Percentiles rank a stretch among this genome's conserved stretches.
phyloP scores from a whole-genome alignment of 2,329 filamentous ascomycete species.

The Aspergillus sp. region DNA sequence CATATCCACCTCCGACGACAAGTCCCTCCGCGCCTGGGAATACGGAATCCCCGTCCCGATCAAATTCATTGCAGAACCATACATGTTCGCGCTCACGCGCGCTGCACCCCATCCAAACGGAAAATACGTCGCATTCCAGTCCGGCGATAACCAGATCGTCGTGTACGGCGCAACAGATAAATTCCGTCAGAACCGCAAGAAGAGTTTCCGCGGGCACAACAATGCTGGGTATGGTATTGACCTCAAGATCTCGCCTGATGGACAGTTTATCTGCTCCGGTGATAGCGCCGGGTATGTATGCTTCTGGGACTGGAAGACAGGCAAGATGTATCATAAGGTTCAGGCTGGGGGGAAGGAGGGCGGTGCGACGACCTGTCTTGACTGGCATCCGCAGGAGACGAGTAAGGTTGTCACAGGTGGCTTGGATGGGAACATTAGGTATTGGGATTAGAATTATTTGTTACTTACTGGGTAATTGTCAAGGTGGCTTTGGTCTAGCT shows the following conservation, averaged over 20 bases:
- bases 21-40: slow-evolving; percentile 94
- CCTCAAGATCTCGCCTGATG: slow-evolving; percentile 83
- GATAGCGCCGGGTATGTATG: slow-evolving; percentile 87
- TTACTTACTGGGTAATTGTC: not conserved
- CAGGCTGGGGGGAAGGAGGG: slow-evolving; percentile 68
- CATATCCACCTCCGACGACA: slow-evolving; percentile 97
- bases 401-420: slow-evolving; percentile 92
- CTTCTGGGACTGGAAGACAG: slow-evolving; percentile 99
- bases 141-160: slow-evolving; percentile 91
- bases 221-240: slow-evolving; percentile 93
- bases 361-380: slow-evolving; percentile 77
- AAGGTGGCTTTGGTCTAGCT: not conserved
- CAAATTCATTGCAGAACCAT: slow-evolving; percentile 95
- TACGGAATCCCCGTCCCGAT: slow-evolving; percentile 98
- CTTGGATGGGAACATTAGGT: slow-evolving; percentile 81
- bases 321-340: slow-evolving; percentile 98
- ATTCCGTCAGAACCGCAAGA: slow-evolving; percentile 96
- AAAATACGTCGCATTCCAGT: slow-evolving; percentile 93
- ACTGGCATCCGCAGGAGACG: slow-evolving; percentile 97
- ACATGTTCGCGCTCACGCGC: slow-evolving; percentile 96
- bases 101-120: slow-evolving; percentile 81
- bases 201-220: slow-evolving; percentile 93
- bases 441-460: slow-evolving; percentile 72
- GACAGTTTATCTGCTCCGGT: slow-evolving; percentile 83
- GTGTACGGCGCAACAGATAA: slow-evolving; percentile 94